Base-by-base conservation (phyloP, 805 yeast species). In the Yarrowia porcina region DNA sequence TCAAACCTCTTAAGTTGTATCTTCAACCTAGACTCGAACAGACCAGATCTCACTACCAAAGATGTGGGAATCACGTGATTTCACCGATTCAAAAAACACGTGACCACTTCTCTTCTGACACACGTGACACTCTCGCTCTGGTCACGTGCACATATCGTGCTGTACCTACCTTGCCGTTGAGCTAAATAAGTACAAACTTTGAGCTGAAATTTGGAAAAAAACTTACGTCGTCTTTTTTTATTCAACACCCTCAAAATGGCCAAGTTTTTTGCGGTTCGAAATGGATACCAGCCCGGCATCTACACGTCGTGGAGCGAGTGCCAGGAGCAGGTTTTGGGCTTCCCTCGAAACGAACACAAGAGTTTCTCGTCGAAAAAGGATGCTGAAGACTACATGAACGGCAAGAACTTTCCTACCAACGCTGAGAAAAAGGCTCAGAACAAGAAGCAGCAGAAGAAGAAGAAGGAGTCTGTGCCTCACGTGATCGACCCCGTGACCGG, bases 281-380 rank as follows among this genome's bases (percentile, higher is more conserved):
- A 21, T 6, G 54, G 54, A 4, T 27, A 47, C 39, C 54, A 32
- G 54, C 54, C 54, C 20, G 54, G 54, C 54, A 47, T 47, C 39
- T 47, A 47, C 54, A 20, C 1, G n/a, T 3, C 39, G 9, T 30
- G 28, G n/a, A 27, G 32, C 21, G 54, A 47, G 12, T 20, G 39
- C 39, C 9, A 9, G 15, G 54, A 32, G 18, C 54, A 47, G 28
- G n/a, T 21, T 3, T 7, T 8, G 17, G 54, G 54, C 8, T 47
- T 32, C 7, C 54, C 54, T 4, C 28, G 21, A 4, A 4, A 8
- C 13, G 17, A 15, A n/a, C n/a, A 15, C 39, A 32, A 21, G 20
- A 32, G 54, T 7, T 47, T 47, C 23, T 3, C n/a, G 8, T 4
- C 13, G 9, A n/a, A 27, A 5, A 10, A 10, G 10, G 54, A 47